These are phyloP conservation scores for Stagonosporopsis rhizophila DNA, from an alignment of 2,329 filamentous ascomycete genomes.

Conservation along the genomic window DNA sequence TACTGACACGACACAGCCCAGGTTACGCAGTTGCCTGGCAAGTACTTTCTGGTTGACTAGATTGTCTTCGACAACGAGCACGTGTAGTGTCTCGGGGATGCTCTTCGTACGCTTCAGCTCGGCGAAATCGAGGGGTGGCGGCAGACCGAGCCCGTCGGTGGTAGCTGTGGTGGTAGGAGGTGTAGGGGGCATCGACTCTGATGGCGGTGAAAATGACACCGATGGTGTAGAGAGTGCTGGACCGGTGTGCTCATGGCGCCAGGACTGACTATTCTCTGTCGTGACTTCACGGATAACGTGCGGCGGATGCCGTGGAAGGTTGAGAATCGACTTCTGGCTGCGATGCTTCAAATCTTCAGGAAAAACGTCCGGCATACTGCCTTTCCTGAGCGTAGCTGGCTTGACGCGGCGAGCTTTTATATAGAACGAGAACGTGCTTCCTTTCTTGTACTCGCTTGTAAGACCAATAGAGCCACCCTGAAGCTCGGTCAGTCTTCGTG, in stretches of 20 bases:
- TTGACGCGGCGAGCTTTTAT: conserved; percentile 32
- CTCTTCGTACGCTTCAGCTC: conserved; percentile 19
- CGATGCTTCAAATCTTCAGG: conserved; percentile 34
- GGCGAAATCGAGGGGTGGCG: conserved; percentile 13
- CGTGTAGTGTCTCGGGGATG: conserved; percentile 25
- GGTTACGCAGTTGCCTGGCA: conserved; percentile 48
- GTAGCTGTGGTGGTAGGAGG: neutral
- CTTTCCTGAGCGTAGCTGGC: conserved; percentile 21
- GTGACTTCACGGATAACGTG: neutral
- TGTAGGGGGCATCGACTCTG: neutral
- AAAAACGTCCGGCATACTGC: conserved; percentile 26
- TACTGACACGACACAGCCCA: conserved; percentile 47
- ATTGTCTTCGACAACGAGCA: conserved; percentile 50
- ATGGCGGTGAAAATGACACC: neutral
- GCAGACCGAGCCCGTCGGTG: conserved; percentile 12
- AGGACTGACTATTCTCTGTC: conserved; percentile 1
- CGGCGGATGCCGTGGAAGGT: conserved; percentile 3
- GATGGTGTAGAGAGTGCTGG: neutral
- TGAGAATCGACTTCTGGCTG: conserved; percentile 11
- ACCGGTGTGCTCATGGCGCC: conserved; percentile 2
- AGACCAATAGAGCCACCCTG: conserved; percentile 45
- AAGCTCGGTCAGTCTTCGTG: conserved; percentile 39
- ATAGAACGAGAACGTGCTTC: conserved; percentile 46
- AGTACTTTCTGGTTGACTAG: conserved; percentile 52
- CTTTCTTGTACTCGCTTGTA: conserved; percentile 26